A percentile compares a stretch with the other conserved stretches of the same genome.
phyloP scores from a whole-genome alignment of 139 green algal species.

The Pycnococcus provasolii region DNA sequence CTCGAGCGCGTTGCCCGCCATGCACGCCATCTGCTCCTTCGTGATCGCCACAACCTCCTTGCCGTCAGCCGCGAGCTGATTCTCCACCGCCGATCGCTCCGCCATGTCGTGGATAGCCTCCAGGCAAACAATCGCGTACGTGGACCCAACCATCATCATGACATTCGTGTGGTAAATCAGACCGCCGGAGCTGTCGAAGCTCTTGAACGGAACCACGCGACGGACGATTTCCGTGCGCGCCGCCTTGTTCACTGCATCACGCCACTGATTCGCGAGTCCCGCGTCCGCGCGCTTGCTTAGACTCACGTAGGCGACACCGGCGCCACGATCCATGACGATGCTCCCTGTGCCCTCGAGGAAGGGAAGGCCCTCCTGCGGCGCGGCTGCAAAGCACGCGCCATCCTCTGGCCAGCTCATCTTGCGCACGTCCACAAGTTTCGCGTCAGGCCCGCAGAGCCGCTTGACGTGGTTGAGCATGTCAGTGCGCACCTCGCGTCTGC shows the following conservation, averaged over 20 bases:
- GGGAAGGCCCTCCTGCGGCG: neutral
- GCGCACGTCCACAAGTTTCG: neutral
- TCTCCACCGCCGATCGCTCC: constrained; percentile 36
- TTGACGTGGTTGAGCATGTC: constrained; percentile 21
- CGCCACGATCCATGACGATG: constrained; percentile 78
- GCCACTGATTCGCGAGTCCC: constrained; percentile 43
- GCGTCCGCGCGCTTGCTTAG: constrained; percentile 68
- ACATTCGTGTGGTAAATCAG: constrained; percentile 95
- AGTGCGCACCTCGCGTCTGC: constrained; percentile 12
- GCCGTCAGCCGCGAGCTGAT: neutral
- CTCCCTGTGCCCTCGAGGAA: constrained; percentile 61
- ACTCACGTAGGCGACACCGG: constrained; percentile 77
- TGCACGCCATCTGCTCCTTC: constrained; percentile 63
- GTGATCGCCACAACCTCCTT: constrained; percentile 79
- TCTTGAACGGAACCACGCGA: constrained; percentile 59
- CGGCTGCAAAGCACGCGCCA: neutral
- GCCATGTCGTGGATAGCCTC: constrained; percentile 57
- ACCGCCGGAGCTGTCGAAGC: constrained; percentile 39
- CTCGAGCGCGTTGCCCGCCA: constrained; percentile 91
- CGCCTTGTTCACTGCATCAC: constrained; percentile 49
- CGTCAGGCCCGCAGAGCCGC: neutral
- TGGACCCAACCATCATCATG: constrained; percentile 84
- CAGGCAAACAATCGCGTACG: constrained; percentile 77
- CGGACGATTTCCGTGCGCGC: neutral
- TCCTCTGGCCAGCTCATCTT: neutral